Evolutionary conservation across 2,329 filamentous ascomycete genomes (phyloP), one percentile per base, ranked within the genome.

Genomic region (Cryphonectria japonica): DNA sequence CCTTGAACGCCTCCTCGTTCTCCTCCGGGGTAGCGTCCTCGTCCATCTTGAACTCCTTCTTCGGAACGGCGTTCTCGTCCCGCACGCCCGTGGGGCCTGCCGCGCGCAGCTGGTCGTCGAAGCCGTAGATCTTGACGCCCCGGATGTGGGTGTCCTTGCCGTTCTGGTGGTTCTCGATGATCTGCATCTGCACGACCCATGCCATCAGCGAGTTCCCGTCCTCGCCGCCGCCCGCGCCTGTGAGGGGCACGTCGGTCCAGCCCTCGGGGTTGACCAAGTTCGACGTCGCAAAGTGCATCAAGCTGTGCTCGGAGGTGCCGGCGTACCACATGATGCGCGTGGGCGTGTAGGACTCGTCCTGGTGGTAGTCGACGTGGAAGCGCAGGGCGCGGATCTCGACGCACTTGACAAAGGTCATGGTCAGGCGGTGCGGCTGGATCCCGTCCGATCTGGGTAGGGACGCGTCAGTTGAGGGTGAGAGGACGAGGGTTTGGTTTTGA

Each of bases 141-240:
- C 96, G 88, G 34, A 99, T 87, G 84, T 99, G 96, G n/a, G 96
- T 99, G 79, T 99, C 96, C 80, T 99, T 99, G 74, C 96, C 96
- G 80, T 99, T 99, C 82, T 99, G 96, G 80, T 99, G 96, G 78
- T 99, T 99, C 83, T 98, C 96, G 67, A 95, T 88, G 65, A 99
- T 91, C 75, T 93, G 91, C 77, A 98, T 91, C 80, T 98, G 95
- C 39, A 99, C 86, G 41, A 98, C 89, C 83, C 95, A 97, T 22
- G 93, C 94, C 72, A 95, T 90, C 26, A 98, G 87, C 0, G 95
- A 92, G 76, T 91, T 92, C 57, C 87, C 92, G 77, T 89, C 90
- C 64, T 85, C 85, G 63, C 88, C 89, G 57, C 86, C 85, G n/a
- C 87, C 87, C 0, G 83, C 83, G 16, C 84, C 84, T 1, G 79